A percentile compares a stretch with the other conserved stretches of the same genome.
phyloP scores from a whole-genome alignment of 176 grass and related monocot genomes.

The Carex parvula region DNA sequence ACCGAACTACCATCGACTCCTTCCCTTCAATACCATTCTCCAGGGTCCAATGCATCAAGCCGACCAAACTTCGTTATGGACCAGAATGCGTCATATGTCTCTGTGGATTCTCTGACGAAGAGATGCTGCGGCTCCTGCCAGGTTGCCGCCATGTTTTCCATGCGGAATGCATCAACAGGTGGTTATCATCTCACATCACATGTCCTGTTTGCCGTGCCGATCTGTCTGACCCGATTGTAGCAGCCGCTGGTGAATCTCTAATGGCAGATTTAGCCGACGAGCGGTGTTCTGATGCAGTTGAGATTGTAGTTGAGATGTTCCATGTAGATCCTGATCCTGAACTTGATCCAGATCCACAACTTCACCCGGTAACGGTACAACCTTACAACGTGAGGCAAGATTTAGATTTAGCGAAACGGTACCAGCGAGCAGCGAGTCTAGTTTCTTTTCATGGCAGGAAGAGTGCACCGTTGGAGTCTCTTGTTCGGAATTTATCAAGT shows the following conservation, averaged over 20 bases:
- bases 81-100: slow-evolving; percentile 86
- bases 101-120: slow-evolving; percentile 53
- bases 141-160: slow-evolving; percentile 90
- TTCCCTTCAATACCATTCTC: slow-evolving; percentile 66
- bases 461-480: slow-evolving; percentile 10
- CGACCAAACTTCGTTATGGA: slow-evolving; percentile 28
- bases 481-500: slow-evolving; percentile 54
- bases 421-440: slow-evolving; percentile 49
- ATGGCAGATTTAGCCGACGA: slow-evolving; percentile 30
- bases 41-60: slow-evolving; percentile 48
- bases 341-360: neutral
- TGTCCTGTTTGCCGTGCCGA: slow-evolving; percentile 92
- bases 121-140: slow-evolving; percentile 63
- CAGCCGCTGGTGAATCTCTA: slow-evolving; percentile 35
- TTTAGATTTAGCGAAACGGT: slow-evolving; percentile 45
- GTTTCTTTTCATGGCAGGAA: slow-evolving; percentile 3
- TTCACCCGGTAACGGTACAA: neutral
- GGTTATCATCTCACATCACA: slow-evolving; percentile 63
- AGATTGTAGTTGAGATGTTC: neutral
- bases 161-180: slow-evolving; percentile 59
- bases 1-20: slow-evolving; percentile 40
- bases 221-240: slow-evolving; percentile 50
- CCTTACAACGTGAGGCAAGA: slow-evolving; percentile 48
- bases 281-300: slow-evolving; percentile 3
- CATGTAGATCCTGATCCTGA: slow-evolving; percentile 23